phyloP scores from a whole-genome alignment of 2,329 filamentous ascomycete species.

The Paramyrothecium roridum region DNA sequence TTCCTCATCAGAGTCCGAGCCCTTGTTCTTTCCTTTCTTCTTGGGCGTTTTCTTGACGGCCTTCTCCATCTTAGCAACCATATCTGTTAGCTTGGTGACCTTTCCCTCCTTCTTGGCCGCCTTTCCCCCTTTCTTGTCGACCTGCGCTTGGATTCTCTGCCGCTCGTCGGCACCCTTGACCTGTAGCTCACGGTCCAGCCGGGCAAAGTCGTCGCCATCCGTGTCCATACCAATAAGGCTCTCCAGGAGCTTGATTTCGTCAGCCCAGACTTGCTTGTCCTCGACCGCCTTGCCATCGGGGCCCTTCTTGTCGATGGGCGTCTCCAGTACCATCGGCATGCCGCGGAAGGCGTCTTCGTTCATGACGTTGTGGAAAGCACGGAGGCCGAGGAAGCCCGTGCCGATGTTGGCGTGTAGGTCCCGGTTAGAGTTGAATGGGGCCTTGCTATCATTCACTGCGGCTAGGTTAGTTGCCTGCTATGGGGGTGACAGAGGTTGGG shows the following conservation, averaged over 20 bases:
- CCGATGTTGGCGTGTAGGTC: conserved; percentile 97
- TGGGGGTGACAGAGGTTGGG: not conserved
- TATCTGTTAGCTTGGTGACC: conserved; percentile 56
- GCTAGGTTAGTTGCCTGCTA: conserved; percentile 1
- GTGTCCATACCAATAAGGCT: conserved; percentile 80
- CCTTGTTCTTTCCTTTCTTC: not conserved
- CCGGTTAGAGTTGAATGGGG: conserved; percentile 74
- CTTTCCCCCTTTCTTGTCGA: conserved; percentile 69
- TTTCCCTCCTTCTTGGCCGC: conserved; percentile 36
- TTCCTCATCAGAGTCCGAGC: not conserved
- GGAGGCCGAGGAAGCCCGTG: conserved; percentile 85
- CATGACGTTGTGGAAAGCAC: conserved; percentile 87
- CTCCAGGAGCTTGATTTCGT: conserved; percentile 93
- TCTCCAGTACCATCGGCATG: conserved; percentile 91
- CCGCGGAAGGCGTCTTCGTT: conserved; percentile 74
- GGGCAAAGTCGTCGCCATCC: conserved; percentile 68
- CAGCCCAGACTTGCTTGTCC: conserved; percentile 82
- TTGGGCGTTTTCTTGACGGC: not conserved
- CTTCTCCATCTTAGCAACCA: conserved; percentile 41
- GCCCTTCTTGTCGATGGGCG: conserved; percentile 76
- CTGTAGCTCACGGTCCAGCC: conserved; percentile 62
- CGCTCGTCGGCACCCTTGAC: conserved; percentile 69
- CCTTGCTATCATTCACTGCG: conserved; percentile 90
- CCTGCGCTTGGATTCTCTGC: conserved; percentile 72
- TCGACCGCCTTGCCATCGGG: conserved; percentile 65